Evolutionary conservation across 768 basidiomycete species (phyloP), one percentile per base, ranked within the genome.

Genomic region (Roridomyces roridus): DNA sequence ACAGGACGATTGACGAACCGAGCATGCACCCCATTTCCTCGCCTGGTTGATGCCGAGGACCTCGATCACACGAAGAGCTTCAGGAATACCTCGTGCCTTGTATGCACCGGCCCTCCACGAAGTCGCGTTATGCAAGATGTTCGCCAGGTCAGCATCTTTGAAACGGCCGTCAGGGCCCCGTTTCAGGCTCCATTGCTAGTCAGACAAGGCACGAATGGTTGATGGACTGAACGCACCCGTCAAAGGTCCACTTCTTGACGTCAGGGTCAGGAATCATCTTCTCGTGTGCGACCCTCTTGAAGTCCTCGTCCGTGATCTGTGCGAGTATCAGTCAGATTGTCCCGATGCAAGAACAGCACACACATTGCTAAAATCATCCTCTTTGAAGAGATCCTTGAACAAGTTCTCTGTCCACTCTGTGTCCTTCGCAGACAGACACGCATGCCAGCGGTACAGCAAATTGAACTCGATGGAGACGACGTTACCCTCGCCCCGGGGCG

Each of bases 381-480:
- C 74, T 1, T 69, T 61, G 41, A 88, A 83, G 24, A 80, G 34
- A 18, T 67, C 59, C 11, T 68, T 68, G 67, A 92, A 84, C n/a
- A 73, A 31, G 2, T 64, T 61, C 43, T 80, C 74, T 6, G 82
- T 76, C 87, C 87, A 89, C 41, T 74, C 51, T 0, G 80, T 77
- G 68, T 91, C 88, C 41, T 76, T 59, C 46, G 74, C 67, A 7
- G 84, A 85, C 1, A 88, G 66, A 1, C 85, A 78, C 18, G 89
- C 75, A 63, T 91, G 89, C 89, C 89, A 91, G 46, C 81, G 52
- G 70, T 84, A 84, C 20, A 84, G 69, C 3, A 83, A 72, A 60
- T 84, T 92, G 76, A 93, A 92, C 71, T 93, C 92, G 29, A 91
- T 67, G 0, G 91, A 90, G 55, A 85, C 83, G 34, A 83, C 85